Evolutionary conservation across 192 early-diverging fungal genomes (phyloP).

Genomic region (Backusella macrospora): DNA sequence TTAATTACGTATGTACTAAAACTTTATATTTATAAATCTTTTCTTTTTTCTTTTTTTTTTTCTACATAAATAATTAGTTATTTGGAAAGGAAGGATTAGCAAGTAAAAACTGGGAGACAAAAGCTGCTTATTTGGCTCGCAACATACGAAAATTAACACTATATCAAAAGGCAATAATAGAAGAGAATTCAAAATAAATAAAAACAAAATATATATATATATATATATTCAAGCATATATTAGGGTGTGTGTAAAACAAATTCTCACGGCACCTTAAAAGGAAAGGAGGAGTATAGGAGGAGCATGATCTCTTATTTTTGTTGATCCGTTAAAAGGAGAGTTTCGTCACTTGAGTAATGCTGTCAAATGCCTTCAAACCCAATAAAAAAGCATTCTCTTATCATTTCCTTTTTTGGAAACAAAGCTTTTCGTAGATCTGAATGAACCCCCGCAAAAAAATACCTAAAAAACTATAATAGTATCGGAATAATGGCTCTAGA

Average conservation of each 20-base stretch:
- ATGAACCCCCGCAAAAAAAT: constrained; percentile 6
- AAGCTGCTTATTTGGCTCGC: constrained; percentile 3
- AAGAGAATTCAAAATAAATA: not conserved
- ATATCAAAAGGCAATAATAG: not conserved
- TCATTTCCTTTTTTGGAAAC: constrained; percentile 19
- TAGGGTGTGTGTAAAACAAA: not conserved
- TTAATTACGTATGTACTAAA: not conserved
- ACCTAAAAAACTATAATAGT: not conserved
- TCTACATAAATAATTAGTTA: not conserved
- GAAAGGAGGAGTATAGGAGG: not conserved
- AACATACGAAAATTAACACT: constrained; percentile 3
- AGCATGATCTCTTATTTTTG: not conserved
- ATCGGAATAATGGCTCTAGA: not conserved
- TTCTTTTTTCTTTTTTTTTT: not conserved
- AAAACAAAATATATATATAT: not conserved
- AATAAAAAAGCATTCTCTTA: constrained; percentile 14
- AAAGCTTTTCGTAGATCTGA: not conserved
- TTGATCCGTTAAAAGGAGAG: not conserved
- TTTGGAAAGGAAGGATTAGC: constrained; percentile 2
- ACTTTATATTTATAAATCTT: not conserved
- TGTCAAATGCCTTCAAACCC: constrained; percentile 21
- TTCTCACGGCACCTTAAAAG: not conserved
- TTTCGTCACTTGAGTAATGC: constrained; percentile 6
- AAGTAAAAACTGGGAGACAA: constrained; percentile 7
- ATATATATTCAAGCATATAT: not conserved